Percentiles rank a stretch among this genome's conserved stretches.
Conservation (phyloP, 805 yeast species). For the Candida hispaniensis region DNA sequence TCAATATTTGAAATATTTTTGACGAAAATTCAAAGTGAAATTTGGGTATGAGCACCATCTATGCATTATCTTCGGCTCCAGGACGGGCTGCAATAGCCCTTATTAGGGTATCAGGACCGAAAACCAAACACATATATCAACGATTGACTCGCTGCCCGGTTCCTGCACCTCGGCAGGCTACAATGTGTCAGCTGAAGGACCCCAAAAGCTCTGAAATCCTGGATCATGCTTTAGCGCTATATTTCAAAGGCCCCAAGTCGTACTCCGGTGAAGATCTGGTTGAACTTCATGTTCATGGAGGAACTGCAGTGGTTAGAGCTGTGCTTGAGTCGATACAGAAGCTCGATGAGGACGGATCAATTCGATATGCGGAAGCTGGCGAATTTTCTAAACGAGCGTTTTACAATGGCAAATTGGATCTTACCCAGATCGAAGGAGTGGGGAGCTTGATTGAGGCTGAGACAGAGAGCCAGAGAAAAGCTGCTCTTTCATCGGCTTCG, state of each 20-base stretch:
- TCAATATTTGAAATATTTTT: no score
- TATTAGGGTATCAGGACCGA: slow-evolving; percentile 69
- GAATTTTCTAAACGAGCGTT: slow-evolving; percentile 87
- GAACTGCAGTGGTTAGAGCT: slow-evolving; percentile 67
- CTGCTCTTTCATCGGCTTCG: slow-evolving; percentile 61
- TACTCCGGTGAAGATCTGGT: slow-evolving; percentile 88
- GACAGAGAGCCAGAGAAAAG: slow-evolving; percentile 74
- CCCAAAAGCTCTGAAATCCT: slow-evolving; percentile 34
- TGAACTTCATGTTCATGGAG: slow-evolving; percentile 92
- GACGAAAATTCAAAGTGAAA: no score
- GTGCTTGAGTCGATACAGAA: slow-evolving; percentile 44
- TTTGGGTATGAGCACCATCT: slow-evolving; percentile 65
- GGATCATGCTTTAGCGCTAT: slow-evolving; percentile 68
- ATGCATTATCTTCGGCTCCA: slow-evolving; percentile 79
- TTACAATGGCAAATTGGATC: slow-evolving; percentile 68
- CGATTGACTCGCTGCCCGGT: slow-evolving; percentile 34
- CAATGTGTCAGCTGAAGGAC: slow-evolving; percentile 45
- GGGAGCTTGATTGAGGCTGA: slow-evolving; percentile 86
- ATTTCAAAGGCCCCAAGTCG: slow-evolving; percentile 61
- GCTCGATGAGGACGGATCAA: slow-evolving; percentile 30
- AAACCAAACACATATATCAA: slow-evolving; percentile 32
- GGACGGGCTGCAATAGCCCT: slow-evolving; percentile 82
- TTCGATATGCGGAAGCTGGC: slow-evolving; percentile 84
- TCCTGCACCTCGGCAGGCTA: slow-evolving; percentile 46
- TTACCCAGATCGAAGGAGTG: slow-evolving; percentile 86